These are phyloP conservation scores for Heimioporus sp. DNA, from an alignment of 768 basidiomycete species.

Conservation along the genomic window DNA sequence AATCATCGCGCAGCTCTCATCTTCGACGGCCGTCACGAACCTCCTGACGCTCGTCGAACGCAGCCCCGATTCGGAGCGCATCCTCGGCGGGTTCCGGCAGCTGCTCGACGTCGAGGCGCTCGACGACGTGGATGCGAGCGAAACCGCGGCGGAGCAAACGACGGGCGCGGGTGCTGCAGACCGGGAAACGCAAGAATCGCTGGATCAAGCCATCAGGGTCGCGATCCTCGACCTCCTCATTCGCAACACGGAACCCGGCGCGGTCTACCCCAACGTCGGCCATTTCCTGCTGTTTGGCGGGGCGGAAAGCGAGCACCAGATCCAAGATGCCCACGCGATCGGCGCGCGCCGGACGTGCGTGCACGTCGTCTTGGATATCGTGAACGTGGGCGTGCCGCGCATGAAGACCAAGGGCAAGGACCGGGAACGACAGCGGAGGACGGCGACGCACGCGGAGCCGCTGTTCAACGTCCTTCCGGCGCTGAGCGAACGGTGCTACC, in stretches of 20 bases:
- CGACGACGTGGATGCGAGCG: constrained; percentile 59
- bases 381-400: constrained; percentile 70
- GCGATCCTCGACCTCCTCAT: constrained; percentile 82
- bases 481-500: constrained; percentile 84
- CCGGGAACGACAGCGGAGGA: constrained; percentile 29
- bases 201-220: constrained; percentile 69
- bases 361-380: constrained; percentile 76
- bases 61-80: constrained; percentile 81
- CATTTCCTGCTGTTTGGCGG: constrained; percentile 85
- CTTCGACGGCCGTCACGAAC: constrained; percentile 65
- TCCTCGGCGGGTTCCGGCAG: constrained; percentile 74
- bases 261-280: constrained; percentile 76
- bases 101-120: constrained; percentile 60
- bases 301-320: constrained; percentile 54
- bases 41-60: constrained; percentile 77
- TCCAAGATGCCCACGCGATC: constrained; percentile 77
- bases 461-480: constrained; percentile 66
- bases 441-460: constrained; percentile 38
- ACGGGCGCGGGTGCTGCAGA: constrained; percentile 77
- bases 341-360: constrained; percentile 69
- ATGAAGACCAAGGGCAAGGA: constrained; percentile 45
- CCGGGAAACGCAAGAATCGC: constrained; percentile 39
- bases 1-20: constrained; percentile 66
- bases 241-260: constrained; percentile 61
- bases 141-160: constrained; percentile 54